Percentiles rank a stretch among this genome's conserved stretches.
Conservation (phyloP, 2,329 filamentous ascomycete species). For the Malbranchea zuffiana region DNA sequence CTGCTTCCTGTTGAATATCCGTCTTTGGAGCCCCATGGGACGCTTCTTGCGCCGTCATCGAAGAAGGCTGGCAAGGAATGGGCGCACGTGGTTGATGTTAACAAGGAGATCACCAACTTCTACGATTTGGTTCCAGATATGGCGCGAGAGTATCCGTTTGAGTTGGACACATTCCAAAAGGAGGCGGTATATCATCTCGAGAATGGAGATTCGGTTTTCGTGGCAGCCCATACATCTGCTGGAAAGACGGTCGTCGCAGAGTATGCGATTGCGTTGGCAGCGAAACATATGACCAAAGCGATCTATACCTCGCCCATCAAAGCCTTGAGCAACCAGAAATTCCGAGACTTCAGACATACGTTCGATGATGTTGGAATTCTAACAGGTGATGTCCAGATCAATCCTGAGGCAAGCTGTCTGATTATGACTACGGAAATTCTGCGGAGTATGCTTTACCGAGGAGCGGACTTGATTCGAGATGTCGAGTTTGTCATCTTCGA, state of each 20-base stretch:
- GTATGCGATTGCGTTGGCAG: conserved; percentile 89
- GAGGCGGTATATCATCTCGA: conserved; percentile 97
- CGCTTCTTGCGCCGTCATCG: conserved; percentile 58
- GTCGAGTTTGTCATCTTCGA: conserved; percentile 99
- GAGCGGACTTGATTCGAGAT: conserved; percentile 88
- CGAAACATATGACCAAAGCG: conserved; percentile 99
- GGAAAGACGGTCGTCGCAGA: conserved; percentile 98
- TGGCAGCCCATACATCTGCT: conserved; percentile 92
- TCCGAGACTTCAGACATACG: conserved; percentile 77
- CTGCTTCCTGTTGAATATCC: conserved; percentile 88
- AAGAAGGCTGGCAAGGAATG: conserved; percentile 75
- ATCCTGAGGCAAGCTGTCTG: conserved; percentile 90
- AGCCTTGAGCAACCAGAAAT: conserved; percentile 96
- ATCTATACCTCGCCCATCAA: conserved; percentile 99
- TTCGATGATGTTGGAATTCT: conserved; percentile 96
- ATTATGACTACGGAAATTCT: conserved; percentile 99
- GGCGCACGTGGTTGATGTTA: conserved; percentile 97
- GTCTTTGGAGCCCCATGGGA: conserved; percentile 72
- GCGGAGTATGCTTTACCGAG: conserved; percentile 93
- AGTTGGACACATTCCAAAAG: conserved; percentile 96
- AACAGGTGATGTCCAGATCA: conserved; percentile 95
- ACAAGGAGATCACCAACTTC: conserved; percentile 88
- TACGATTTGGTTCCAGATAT: conserved; percentile 87
- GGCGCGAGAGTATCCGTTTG: conserved; percentile 92
- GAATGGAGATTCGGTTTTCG: conserved; percentile 92